Evolutionary conservation across 1,139 yeast species (phyloP).

Genomic region (Suhomyces yuchorum): DNA sequence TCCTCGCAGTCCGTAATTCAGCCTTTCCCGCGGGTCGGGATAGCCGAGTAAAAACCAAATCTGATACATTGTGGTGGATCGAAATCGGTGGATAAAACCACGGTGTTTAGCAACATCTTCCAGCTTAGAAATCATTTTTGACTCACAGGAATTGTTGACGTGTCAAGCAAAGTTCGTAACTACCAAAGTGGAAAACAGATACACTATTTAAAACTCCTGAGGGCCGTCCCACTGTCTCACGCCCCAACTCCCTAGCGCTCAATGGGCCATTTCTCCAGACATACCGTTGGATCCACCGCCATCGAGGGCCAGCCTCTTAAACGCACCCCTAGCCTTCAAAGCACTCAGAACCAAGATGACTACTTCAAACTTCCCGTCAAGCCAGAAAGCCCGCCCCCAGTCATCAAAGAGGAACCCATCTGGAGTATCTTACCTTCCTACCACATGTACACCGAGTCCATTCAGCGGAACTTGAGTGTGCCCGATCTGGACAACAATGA

Average conservation of each 20-base stretch:
- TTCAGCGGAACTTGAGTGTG: constrained; percentile 19
- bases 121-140: background rate
- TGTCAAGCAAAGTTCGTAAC: background rate
- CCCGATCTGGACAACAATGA: constrained; percentile 16
- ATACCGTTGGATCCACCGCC: background rate
- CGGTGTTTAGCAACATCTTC: background rate
- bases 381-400: background rate
- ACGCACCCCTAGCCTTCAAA: background rate
- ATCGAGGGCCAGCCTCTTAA: background rate
- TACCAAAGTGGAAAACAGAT: background rate
- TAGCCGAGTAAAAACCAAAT: background rate
- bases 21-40: background rate
- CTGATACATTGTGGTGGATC: background rate
- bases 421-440: constrained; percentile 38
- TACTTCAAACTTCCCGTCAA: constrained; percentile 2
- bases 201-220: background rate
- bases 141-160: background rate
- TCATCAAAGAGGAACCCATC: constrained; percentile 15
- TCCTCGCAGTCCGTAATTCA: background rate
- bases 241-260: background rate
- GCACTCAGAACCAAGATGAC: constrained; percentile 1
- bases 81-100: background rate
- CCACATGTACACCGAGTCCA: constrained; percentile 22
- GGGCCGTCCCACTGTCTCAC: background rate
- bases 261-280: background rate